Base-by-base conservation (phyloP, 495 filamentous ascomycete genomes). In the Thozetella sp. region DNA sequence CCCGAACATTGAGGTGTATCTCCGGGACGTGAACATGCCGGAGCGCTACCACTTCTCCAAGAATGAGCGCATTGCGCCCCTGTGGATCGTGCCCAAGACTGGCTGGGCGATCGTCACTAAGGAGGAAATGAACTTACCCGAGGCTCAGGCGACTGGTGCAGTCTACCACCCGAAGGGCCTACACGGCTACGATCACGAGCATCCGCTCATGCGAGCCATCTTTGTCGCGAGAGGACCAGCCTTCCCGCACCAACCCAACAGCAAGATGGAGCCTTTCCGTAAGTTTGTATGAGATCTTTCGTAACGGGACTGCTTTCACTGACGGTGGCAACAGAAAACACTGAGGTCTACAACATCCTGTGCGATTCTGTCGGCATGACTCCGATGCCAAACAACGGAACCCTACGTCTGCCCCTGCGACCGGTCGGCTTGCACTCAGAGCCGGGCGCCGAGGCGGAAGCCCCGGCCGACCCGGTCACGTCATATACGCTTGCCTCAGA, bases 311-410 rank as follows among this genome's bases (percentile, higher is more conserved):
- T 37, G 30, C 30, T n/a, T n/a, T 30, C 43, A 64, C 66, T 66
- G 57, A 69, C 55, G 26, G 48, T 55, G 10, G n/a, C 24, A 2
- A n/a, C 67, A 92, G 89, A 95, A 84, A 99, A 99, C 60, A 91
- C 81, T 57, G 93, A 99, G 63, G 91, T 99, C 1, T 98, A 98
- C 69, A 96, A 97, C 63, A 90, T 98, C 53, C 70, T 99, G 27
- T 98, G 93, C 66, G 92, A 96, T 65, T 90, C 89, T 1, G 68
- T 97, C 27, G 88, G 87, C 4, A 76, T 97, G 53, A 62, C 69
- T 6, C 88, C 88, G 0, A 80, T 77, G 24, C 81, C 90, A 0
- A 95, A 93, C 67, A 97, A 97, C 67, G 93, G 93, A n/a, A 97
- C 93, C 0, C 69, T 97, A 20, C 87, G 90, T 20, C 82, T 97